phyloP scores from a whole-genome alignment of 2,329 filamentous ascomycete species.

The Pseudodiploospora longispora region DNA sequence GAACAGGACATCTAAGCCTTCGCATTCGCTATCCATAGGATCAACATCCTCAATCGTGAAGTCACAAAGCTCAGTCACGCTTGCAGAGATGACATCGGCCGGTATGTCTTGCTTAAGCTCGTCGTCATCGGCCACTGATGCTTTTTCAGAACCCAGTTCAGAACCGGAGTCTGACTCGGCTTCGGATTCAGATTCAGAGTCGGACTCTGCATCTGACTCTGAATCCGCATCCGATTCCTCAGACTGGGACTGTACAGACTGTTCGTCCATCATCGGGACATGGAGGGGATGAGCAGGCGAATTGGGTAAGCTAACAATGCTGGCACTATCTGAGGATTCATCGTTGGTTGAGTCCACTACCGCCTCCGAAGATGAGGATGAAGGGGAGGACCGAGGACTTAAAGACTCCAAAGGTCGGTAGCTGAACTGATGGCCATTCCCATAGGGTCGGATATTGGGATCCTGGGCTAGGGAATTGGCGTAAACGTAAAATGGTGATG shows the following conservation, averaged over 20 bases:
- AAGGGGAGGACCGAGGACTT: constrained; percentile 28
- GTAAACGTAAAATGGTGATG: constrained; percentile 24
- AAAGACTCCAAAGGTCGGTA: constrained; percentile 30
- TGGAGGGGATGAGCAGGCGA: constrained; percentile 11
- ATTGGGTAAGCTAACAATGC: constrained; percentile 19
- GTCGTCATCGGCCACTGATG: constrained; percentile 14
- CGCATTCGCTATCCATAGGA: constrained; percentile 36
- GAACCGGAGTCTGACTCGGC: background rate
- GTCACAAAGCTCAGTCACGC: constrained; percentile 15
- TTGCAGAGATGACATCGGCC: constrained; percentile 11
- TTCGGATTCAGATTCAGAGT: constrained; percentile 6
- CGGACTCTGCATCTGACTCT: constrained; percentile 12
- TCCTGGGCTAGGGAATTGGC: constrained; percentile 24
- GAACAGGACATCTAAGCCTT: constrained; percentile 32
- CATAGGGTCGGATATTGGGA: constrained; percentile 34
- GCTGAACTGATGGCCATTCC: constrained; percentile 35
- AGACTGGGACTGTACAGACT: constrained; percentile 11
- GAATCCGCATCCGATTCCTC: constrained; percentile 15
- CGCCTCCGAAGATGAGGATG: constrained; percentile 18
- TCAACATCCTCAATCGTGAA: constrained; percentile 41
- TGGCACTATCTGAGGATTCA: constrained; percentile 20
- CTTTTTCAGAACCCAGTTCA: background rate
- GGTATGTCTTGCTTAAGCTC: constrained; percentile 9
- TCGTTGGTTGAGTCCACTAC: constrained; percentile 17
- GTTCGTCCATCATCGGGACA: constrained; percentile 11